phyloP scores from a whole-genome alignment of 441 rosid genomes.

The Daphne laureola region DNA sequence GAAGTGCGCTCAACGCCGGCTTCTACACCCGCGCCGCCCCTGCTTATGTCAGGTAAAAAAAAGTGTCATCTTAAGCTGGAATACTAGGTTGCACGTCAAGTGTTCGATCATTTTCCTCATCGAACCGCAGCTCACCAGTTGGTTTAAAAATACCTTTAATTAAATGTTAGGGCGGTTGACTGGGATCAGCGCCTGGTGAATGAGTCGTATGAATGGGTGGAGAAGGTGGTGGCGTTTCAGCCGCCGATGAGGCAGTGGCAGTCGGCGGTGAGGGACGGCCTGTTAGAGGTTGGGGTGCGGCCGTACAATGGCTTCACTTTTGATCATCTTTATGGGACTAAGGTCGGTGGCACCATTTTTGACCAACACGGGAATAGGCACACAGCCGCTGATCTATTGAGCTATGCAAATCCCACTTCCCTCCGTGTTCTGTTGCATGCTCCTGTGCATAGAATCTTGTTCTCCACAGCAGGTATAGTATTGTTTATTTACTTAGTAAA shows the following conservation, averaged over 20 bases:
- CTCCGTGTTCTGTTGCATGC: conserved; percentile 64
- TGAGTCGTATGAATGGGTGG: conserved; percentile 82
- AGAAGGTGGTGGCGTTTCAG: conserved; percentile 53
- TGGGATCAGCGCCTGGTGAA: conserved; percentile 67
- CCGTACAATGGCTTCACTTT: conserved; percentile 84
- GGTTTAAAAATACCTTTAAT: background rate
- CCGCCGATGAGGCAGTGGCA: conserved; percentile 72
- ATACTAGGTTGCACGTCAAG: no score
- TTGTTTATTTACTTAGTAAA: background rate
- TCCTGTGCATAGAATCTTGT: conserved; percentile 47
- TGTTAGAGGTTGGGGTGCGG: conserved; percentile 57
- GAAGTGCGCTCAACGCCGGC: conserved; percentile 71
- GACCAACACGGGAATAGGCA: conserved; percentile 55
- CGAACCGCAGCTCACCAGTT: no score
- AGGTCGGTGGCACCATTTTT: conserved; percentile 80
- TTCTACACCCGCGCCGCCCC: conserved; percentile 64
- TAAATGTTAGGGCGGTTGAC: conserved; percentile 34
- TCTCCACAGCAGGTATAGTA: conserved; percentile 34
- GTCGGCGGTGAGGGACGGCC: conserved; percentile 66
- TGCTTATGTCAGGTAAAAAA: conserved; percentile 40
- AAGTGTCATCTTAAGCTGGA: background rate
- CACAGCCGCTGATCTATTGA: conserved; percentile 72
- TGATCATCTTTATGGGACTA: conserved; percentile 83
- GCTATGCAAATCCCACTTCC: conserved; percentile 47
- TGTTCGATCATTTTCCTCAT: no score